Percentiles rank a stretch among this genome's conserved stretches.
These are phyloP conservation scores for Pichia rugopelliculosa DNA, from an alignment of 805 yeast genomes.

Conservation along the genomic window DNA sequence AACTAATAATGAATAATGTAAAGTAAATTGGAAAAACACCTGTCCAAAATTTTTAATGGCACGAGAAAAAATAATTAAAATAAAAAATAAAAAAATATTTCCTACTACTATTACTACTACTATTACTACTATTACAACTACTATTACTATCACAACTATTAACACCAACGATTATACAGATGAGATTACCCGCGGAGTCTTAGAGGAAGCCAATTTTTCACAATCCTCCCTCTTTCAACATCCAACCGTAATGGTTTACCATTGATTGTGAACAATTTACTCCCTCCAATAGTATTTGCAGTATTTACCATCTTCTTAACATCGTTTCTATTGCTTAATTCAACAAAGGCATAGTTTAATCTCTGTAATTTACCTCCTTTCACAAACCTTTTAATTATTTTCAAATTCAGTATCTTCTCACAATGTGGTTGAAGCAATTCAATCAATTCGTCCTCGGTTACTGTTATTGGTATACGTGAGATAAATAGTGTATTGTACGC, in stretches of 20 bases:
- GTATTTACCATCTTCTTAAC: neutral
- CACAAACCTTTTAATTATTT: neutral
- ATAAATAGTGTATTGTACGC: slow-evolving; percentile 77
- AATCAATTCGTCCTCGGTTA: slow-evolving; percentile 52
- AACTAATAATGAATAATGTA: no score
- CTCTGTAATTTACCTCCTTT: neutral
- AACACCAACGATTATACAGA: neutral
- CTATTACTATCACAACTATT: no score
- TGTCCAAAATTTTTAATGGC: no score
- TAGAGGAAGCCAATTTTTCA: slow-evolving; percentile 63
- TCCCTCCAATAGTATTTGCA: slow-evolving; percentile 28
- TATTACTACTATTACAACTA: no score
- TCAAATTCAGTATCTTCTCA: neutral
- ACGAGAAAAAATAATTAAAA: no score
- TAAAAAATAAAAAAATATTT: no score
- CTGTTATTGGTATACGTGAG: slow-evolving; percentile 57
- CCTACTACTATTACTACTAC: no score
- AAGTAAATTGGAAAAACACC: no score
- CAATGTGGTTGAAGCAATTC: neutral
- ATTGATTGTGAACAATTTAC: slow-evolving; percentile 28
- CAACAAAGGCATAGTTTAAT: neutral
- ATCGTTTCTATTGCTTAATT: neutral
- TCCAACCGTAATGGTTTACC: slow-evolving; percentile 59
- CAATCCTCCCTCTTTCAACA: slow-evolving; percentile 60
- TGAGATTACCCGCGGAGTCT: slow-evolving; percentile 63